Evolutionary conservation across 306 rosid genomes (phyloP).

Genomic region (Ormosia emarginata): DNA sequence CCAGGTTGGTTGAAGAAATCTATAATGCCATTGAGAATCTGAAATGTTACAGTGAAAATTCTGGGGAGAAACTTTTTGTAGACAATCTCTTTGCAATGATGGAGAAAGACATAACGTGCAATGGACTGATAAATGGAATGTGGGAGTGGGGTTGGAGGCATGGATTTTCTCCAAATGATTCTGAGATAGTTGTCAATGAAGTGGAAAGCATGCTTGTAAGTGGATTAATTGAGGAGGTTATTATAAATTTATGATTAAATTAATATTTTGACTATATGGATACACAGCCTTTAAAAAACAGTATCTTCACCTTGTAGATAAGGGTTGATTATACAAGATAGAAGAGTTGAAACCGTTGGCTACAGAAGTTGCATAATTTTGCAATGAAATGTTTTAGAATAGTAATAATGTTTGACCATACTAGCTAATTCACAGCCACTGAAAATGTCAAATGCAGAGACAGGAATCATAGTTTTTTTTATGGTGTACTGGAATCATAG

Average conservation of each 20-base stretch:
- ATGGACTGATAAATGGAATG: slow-evolving; percentile 55
- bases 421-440: too few relatives aligned
- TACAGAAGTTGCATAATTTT: slow-evolving; percentile 23
- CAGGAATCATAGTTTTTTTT: too few relatives aligned
- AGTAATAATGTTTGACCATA: too few relatives aligned
- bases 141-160: slow-evolving; percentile 82
- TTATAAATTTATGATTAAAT: slow-evolving; percentile 42
- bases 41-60: slow-evolving; percentile 35
- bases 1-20: slow-evolving; percentile 59
- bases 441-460: too few relatives aligned
- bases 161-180: slow-evolving; percentile 64
- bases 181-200: slow-evolving; percentile 60
- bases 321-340: slow-evolving; percentile 16
- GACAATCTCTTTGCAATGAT: slow-evolving; percentile 56
- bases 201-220: slow-evolving; percentile 54
- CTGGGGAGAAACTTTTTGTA: slow-evolving; percentile 24
- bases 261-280: neutral
- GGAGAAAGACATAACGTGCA: slow-evolving; percentile 60
- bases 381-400: neutral
- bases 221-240: slow-evolving; percentile 69
- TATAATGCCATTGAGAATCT: slow-evolving; percentile 44
- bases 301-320: slow-evolving; percentile 24
- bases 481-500: too few relatives aligned
- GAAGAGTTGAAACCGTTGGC: slow-evolving; percentile 24
- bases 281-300: slow-evolving; percentile 22